Percentiles rank a stretch among this genome's conserved stretches.
phyloP scores from a whole-genome alignment of 2,329 filamentous ascomycete genomes.

The Scolecobasidium constrictum region DNA sequence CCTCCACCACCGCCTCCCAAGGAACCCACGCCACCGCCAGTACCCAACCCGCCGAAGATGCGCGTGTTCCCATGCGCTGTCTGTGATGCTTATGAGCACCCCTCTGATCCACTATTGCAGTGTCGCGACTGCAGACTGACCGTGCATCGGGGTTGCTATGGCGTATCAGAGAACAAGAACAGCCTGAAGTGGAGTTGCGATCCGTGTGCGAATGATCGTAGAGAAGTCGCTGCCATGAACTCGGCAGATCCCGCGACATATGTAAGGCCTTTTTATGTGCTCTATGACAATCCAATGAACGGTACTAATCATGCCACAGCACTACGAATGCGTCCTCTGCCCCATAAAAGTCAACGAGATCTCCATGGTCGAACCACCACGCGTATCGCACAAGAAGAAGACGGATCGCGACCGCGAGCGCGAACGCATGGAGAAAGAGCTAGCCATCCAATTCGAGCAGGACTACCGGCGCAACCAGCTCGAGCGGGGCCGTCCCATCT shows the following conservation, averaged over 20 bases:
- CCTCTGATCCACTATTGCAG: conserved; percentile 60
- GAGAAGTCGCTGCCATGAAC: conserved; percentile 52
- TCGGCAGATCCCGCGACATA: conserved; percentile 46
- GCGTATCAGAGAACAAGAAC: conserved; percentile 59
- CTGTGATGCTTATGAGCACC: conserved; percentile 63
- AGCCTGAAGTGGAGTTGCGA: conserved; percentile 86
- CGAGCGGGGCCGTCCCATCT: conserved; percentile 68
- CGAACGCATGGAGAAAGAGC: conserved; percentile 71
- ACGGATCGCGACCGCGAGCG: conserved; percentile 84
- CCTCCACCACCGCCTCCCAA: conserved; percentile 31
- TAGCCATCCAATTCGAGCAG: conserved; percentile 68
- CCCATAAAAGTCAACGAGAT: conserved; percentile 71
- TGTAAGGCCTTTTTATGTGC: conserved; percentile 38
- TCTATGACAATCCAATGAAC: not conserved
- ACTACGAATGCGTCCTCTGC: conserved; percentile 88
- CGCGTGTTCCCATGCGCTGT: conserved; percentile 74
- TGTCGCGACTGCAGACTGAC: conserved; percentile 85
- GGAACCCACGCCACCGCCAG: conserved; percentile 41
- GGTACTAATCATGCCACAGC: conserved; percentile 33
- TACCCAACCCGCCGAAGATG: conserved; percentile 64
- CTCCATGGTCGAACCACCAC: conserved; percentile 75
- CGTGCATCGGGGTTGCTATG: conserved; percentile 87
- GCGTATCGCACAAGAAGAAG: conserved; percentile 75
- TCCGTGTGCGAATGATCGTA: conserved; percentile 90
- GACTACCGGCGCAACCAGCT: conserved; percentile 75